These are phyloP conservation scores for Pseudogymnoascus pannorum DNA, from an alignment of 2,329 filamentous ascomycete genomes.

Conservation along the genomic window DNA sequence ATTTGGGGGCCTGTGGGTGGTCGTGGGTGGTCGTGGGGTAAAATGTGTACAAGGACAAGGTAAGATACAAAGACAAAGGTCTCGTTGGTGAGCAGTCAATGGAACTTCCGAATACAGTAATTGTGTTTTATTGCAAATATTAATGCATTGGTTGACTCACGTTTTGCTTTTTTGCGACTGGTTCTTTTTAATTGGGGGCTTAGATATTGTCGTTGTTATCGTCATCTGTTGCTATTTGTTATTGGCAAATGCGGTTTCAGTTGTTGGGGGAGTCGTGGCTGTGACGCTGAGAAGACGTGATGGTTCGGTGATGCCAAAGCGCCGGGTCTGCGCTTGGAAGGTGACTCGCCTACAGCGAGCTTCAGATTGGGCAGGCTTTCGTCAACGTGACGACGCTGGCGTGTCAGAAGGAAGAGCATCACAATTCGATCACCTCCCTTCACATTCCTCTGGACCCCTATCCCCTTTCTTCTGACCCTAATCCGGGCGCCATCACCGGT, in stretches of 20 bases:
- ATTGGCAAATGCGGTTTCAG: not conserved
- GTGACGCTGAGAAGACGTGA: not conserved
- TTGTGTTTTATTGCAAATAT: not conserved
- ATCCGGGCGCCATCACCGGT: not conserved
- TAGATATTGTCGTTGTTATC: not conserved
- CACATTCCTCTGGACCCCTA: not conserved
- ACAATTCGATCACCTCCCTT: not conserved
- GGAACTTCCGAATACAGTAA: not conserved
- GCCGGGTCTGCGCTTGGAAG: not conserved
- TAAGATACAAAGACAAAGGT: not conserved
- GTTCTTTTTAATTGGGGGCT: not conserved
- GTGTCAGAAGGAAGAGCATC: not conserved
- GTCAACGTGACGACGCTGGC: slow-evolving; percentile 3
- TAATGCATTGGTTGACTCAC: not conserved
- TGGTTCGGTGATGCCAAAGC: not conserved
- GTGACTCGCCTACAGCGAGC: not conserved
- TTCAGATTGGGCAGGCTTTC: not conserved
- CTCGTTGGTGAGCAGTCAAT: not conserved
- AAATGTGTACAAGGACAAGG: not conserved
- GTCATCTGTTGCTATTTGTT: not conserved
- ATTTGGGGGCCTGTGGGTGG: not conserved
- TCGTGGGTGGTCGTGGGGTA: not conserved
- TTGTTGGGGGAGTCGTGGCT: not conserved
- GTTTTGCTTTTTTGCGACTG: not conserved
- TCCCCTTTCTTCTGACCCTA: not conserved